phyloP scores from a whole-genome alignment of 2,329 filamentous ascomycete species.

The Monilinia aucupariae region DNA sequence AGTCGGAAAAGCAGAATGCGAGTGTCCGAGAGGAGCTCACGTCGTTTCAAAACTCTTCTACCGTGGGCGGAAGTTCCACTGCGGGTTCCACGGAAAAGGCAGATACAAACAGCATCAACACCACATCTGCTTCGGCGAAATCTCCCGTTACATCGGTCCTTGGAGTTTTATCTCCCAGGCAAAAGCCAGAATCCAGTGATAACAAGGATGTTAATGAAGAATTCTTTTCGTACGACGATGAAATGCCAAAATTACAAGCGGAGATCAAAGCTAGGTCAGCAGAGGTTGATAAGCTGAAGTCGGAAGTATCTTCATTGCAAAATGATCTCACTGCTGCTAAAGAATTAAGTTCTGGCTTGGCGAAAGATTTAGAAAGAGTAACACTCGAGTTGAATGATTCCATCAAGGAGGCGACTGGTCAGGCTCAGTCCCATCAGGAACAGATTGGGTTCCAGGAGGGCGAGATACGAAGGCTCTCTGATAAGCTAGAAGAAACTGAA shows the following conservation, averaged over 20 bases:
- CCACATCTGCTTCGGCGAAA: constrained; percentile 38
- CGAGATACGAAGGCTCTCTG: constrained; percentile 29
- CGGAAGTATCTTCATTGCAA: constrained; percentile 62
- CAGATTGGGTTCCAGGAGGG: constrained; percentile 28
- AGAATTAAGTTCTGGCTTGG: constrained; percentile 63
- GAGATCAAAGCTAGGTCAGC: constrained; percentile 65
- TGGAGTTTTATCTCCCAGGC: constrained; percentile 46
- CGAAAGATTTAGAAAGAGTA: constrained; percentile 39
- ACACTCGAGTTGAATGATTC: constrained; percentile 60
- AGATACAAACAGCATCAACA: constrained; percentile 28
- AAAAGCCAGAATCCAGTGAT: constrained; percentile 38
- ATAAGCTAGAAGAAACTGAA: constrained; percentile 29
- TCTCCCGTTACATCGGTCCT: constrained; percentile 46
- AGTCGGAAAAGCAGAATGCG: constrained; percentile 57
- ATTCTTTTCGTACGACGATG: constrained; percentile 88
- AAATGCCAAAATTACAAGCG: constrained; percentile 73
- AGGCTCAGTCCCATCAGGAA: constrained; percentile 23
- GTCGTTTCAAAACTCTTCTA: constrained; percentile 42
- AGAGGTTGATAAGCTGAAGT: constrained; percentile 65
- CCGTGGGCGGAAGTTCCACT: constrained; percentile 33
- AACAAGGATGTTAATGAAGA: constrained; percentile 52
- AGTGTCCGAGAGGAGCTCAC: constrained; percentile 60
- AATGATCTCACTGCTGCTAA: constrained; percentile 65
- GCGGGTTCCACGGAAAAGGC: constrained; percentile 23
- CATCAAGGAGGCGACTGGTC: constrained; percentile 51